Evolutionary conservation across 139 green algal genomes (phyloP).

Genomic region (Asterochloris sp.): DNA sequence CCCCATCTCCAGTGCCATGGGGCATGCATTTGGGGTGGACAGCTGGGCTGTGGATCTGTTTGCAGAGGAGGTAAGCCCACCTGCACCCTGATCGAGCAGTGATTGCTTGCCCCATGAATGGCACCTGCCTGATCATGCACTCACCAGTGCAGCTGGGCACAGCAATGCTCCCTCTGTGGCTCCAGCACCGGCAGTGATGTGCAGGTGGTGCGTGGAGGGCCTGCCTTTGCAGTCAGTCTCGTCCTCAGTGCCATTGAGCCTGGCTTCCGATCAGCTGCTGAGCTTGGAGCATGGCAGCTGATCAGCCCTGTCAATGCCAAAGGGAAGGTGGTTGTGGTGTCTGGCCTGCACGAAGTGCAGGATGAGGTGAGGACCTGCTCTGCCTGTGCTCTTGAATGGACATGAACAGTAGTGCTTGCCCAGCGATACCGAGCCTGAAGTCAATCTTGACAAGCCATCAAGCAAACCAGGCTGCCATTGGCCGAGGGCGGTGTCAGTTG

Average conservation of each 20-base stretch:
- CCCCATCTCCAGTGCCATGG: slow-evolving; percentile 51
- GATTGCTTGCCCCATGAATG: no score
- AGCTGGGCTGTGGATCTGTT: slow-evolving; percentile 58
- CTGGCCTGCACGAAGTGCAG: slow-evolving; percentile 77
- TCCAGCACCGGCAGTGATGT: slow-evolving; percentile 36
- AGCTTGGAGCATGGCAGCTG: slow-evolving; percentile 90
- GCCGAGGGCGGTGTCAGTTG: no score
- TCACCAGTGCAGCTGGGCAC: no score
- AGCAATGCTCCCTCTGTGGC: background rate
- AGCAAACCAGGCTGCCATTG: no score
- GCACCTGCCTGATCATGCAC: no score
- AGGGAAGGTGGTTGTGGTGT: slow-evolving; percentile 72
- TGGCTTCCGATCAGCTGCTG: slow-evolving; percentile 68
- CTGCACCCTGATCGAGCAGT: no score
- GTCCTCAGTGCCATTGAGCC: slow-evolving; percentile 76
- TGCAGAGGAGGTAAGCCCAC: slow-evolving; percentile 20
- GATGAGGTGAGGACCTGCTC: slow-evolving; percentile 56
- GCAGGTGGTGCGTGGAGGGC: slow-evolving; percentile 77
- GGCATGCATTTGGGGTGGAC: slow-evolving; percentile 75
- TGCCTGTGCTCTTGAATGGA: background rate
- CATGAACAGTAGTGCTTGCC: no score
- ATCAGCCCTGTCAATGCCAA: slow-evolving; percentile 68
- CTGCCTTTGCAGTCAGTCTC: slow-evolving; percentile 88
- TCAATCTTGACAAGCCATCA: no score
- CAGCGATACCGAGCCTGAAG: no score